Percentiles rank a stretch among this genome's conserved stretches.
Evolutionary conservation across 495 filamentous ascomycete genomes (phyloP).

Genomic region (Lentithecium fluviatile): DNA sequence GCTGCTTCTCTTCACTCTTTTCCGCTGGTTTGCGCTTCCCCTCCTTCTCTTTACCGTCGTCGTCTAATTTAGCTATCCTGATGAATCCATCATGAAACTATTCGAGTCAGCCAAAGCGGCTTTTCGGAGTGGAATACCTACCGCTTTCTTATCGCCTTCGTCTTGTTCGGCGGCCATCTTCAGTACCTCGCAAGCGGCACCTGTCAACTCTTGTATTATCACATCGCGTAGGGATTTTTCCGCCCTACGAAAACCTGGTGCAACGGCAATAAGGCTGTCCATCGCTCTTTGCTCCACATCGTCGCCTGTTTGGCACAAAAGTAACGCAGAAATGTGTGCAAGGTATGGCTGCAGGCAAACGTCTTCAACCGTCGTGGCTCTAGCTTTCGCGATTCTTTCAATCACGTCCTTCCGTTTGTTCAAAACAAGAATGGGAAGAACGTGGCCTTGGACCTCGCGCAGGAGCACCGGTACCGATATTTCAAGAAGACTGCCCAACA

Average conservation of each 20-base stretch:
- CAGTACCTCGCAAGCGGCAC: conserved; percentile 76
- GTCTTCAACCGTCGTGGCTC: conserved; percentile 57
- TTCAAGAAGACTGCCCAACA: conserved; percentile 74
- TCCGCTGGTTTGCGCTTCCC: conserved; percentile 47
- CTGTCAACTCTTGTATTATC: conserved; percentile 70
- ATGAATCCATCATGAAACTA: conserved; percentile 63
- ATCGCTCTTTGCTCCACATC: conserved; percentile 69
- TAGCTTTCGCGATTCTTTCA: conserved; percentile 71
- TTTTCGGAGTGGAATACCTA: conserved; percentile 38
- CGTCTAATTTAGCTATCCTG: conserved; percentile 64
- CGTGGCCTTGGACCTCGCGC: conserved; percentile 71
- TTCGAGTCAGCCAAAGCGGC: conserved; percentile 30
- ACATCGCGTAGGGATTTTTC: conserved; percentile 65
- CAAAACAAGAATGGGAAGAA: conserved; percentile 81
- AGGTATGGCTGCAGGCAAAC: conserved; percentile 69
- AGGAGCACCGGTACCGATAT: conserved; percentile 72
- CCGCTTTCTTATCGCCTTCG: conserved; percentile 58
- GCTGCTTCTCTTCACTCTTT: conserved; percentile 51
- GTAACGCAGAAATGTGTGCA: conserved; percentile 71
- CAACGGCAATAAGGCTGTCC: conserved; percentile 62
- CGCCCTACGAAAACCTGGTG: conserved; percentile 59
- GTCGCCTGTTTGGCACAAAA: conserved; percentile 68
- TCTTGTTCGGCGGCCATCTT: conserved; percentile 73
- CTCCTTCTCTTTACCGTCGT: conserved; percentile 55
- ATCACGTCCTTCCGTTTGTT: conserved; percentile 75